Base-by-base conservation (phyloP, 2,329 filamentous ascomycete species). In the Fonsecaea erecta region DNA sequence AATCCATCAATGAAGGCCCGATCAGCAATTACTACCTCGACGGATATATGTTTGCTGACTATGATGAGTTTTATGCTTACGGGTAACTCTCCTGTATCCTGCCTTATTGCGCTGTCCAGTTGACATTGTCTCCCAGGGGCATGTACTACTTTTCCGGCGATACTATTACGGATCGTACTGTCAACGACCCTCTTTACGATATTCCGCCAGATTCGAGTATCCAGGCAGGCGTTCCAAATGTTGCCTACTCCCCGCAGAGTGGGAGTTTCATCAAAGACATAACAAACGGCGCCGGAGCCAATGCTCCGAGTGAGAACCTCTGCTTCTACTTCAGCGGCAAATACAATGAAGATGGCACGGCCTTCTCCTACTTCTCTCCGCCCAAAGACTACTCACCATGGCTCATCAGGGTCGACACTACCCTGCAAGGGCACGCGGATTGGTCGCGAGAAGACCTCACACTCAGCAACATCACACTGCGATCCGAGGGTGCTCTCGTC, bases 321-420 rank as follows among this genome's bases (percentile, higher is more conserved):
- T 87, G 87, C 0, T 91, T 86, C 80, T 91, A 91, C 70, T 90
- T 92, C 68, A 85, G 86, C 0, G 89, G 89, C 0, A 76, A 88
- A 74, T 83, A 79, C 16, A 81, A 85, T 0, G 74, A 78, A 0
- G 75, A 75, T 11, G 81, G 77, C 55, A 52, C 62, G n/a, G 43
- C 52, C 9, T 64, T 53, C 48, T 37, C 34, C 77, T 82, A 34
- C 32, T 54, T 54, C 46, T 3, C 52, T 18, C 60, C 57, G 6
- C 55, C 60, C 9, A 64, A n/a, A 3, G 57, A 61, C 37, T 74
- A 82, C 2, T 86, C 88, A 0, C 73, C 84, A 60, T 84, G 77
- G 1, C 76, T 92, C 35, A 84, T 91, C 71, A 82, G 81, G 0
- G 75, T 90, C 6, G 83, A 91, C 69, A 85, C 90, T 82, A 72